Evolutionary conservation across 345 rosid genomes (phyloP).

Genomic region (Arabidopsis arenosa): DNA sequence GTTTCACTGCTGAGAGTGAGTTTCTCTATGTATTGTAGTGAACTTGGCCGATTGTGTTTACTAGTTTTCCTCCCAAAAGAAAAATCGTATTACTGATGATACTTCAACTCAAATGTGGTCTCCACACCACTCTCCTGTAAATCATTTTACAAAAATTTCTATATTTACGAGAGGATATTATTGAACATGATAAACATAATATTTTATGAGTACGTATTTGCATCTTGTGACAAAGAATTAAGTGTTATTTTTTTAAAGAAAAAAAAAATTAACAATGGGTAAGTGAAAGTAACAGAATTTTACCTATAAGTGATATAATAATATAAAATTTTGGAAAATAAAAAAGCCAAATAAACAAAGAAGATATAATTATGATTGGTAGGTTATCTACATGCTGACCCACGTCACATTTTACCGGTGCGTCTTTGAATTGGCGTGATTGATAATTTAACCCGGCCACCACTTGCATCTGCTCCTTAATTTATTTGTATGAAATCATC

Average conservation of each 20-base stretch:
- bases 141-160: neutral
- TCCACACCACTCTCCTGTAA: neutral
- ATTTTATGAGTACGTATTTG: neutral
- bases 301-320: neutral
- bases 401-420: conserved; percentile 27
- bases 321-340: neutral
- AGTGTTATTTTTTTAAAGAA: neutral
- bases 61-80: neutral
- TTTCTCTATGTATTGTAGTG: neutral
- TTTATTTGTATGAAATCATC: conserved; percentile 13
- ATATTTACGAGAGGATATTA: neutral
- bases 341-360: conserved; percentile 9
- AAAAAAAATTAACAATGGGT: neutral
- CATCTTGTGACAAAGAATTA: neutral
- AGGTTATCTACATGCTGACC: conserved; percentile 39
- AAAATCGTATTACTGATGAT: neutral
- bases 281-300: conserved; percentile 14
- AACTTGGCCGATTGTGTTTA: neutral
- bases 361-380: conserved; percentile 36
- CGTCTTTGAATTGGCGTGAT: conserved; percentile 24
- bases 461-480: conserved; percentile 19
- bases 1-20: neutral
- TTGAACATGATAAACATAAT: neutral
- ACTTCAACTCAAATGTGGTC: neutral
- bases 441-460: conserved; percentile 26